Evolutionary conservation across 345 rosid species (phyloP), one percentile per base, ranked within the genome.

Genomic region (Adansonia digitata): DNA sequence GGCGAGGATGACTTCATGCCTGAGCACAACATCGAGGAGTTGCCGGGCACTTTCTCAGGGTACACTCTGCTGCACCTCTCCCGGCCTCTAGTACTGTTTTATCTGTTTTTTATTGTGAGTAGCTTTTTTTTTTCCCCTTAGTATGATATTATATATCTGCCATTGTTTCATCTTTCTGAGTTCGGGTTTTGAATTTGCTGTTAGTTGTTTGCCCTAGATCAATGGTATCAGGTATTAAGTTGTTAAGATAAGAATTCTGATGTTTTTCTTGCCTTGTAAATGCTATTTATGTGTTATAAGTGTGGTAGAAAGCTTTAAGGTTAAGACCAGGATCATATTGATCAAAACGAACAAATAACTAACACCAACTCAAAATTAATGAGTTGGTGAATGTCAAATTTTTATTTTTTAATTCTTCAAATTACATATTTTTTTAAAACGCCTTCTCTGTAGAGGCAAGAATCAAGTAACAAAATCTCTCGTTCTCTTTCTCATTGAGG

Each of bases 41-140:
- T 87, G 91, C 85, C 94, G 93, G 66, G 91, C 98, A 55, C 98
- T 94, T 76, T 91, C 96, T 70, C 99, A 93, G 99, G 98, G 99
- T 95, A 95, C 89, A 80, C 96, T 95, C 84, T 95, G 97, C 94
- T 90, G 98, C 93, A 92, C 98, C 91, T 94, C 89, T 88, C 98
- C 97, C 78, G 91, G 86, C 89, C 98, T 90, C 95, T 92, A 92
- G 81, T 91, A 76, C 79, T 77, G 73, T 74, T 80, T 74, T 79
- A 79, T 84, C 84, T 83, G 71, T 83, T 85, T 79, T 84, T 78
- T 68, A 77, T 63, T 80, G 94, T 91, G 95, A 90, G 95, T 91
- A 71, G 81, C 83, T 73, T 79, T 75, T 34, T 71, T 78, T 45
- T 39, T 62, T 29, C 31, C 64, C 18, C 43, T 2, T n/a, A 35